Evolutionary conservation across 768 basidiomycete genomes (phyloP), one percentile per base, ranked within the genome.

Genomic region (Russula abietina): DNA sequence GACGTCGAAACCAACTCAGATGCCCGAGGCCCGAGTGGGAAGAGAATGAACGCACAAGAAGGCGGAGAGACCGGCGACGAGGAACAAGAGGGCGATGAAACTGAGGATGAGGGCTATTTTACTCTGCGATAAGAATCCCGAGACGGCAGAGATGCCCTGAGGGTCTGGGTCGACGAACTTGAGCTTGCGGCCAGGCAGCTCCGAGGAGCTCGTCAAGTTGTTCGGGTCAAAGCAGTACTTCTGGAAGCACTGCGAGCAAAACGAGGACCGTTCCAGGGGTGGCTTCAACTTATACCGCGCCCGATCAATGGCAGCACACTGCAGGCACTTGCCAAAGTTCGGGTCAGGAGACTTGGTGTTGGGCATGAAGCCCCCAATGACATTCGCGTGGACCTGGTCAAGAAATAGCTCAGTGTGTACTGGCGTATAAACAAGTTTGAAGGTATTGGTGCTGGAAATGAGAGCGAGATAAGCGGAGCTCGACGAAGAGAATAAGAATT

Each of bases 271-370:
- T 26, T 65, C 46, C n/a, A 64, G 19, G n/a, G 53, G 26, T 14
- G 69, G 66, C 14, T 62, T 60, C 19, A 51, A 0, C 17, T 61
- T 52, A n/a, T 59, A 65, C 45, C 75, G 62, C 54, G 69, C 58
- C 12, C 73, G 68, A 33, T 75, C 87, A 79, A 75, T 83, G 67
- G 78, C 80, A 63, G 81, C 91, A 71, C 91, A 87, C 69, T 83
- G 83, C 24, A 93, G 76, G 68, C 91, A 93, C 43, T 77, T 78
- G 3, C 85, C 79, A 76, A 80, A 88, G 56, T 81, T 68, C 3
- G 75, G 70, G 61, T 86, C 89, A 33, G 84, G 76, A 6, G 70
- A 72, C 61, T 81, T 86, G 41, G 82, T 75, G 54, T 87, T 80
- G 32, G 85, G 82, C 16, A 76, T 71, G 72, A 86, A 88, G 16